These are phyloP conservation scores for Austroboletus eburneus DNA, from an alignment of 768 basidiomycete species.

Conservation along the genomic window DNA sequence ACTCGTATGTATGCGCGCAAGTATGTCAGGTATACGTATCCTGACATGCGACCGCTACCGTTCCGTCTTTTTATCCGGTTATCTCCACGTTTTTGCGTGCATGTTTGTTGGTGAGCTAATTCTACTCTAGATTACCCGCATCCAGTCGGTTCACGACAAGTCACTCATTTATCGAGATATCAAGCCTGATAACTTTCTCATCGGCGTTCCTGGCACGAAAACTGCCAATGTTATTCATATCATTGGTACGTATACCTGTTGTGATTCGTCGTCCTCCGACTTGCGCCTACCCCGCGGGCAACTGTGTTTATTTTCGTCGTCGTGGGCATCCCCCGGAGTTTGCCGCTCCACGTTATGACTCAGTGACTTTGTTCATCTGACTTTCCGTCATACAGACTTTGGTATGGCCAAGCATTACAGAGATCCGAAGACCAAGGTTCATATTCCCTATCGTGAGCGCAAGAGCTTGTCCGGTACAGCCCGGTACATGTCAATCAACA, in stretches of 20 bases:
- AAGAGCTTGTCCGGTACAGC: slow-evolving; percentile 96
- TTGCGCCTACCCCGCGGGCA: neutral
- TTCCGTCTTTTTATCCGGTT: slow-evolving; percentile 1
- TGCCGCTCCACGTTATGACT: neutral
- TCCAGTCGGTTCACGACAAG: slow-evolving; percentile 97
- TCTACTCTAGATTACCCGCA: slow-evolving; percentile 77
- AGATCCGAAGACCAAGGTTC: slow-evolving; percentile 94
- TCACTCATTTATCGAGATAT: slow-evolving; percentile 98
- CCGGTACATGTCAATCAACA: slow-evolving; percentile 99
- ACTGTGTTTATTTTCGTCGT: neutral
- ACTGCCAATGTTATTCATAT: slow-evolving; percentile 84
- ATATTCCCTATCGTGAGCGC: slow-evolving; percentile 99
- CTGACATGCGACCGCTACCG: neutral
- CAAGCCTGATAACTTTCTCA: slow-evolving; percentile 98
- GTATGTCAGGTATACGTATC: neutral
- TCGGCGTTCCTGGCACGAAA: slow-evolving; percentile 90
- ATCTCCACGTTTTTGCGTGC: slow-evolving; percentile 2
- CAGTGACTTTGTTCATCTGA: slow-evolving; percentile 7
- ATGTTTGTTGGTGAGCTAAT: slow-evolving; percentile 5
- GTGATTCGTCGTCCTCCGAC: slow-evolving; percentile 7
- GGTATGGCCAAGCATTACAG: slow-evolving; percentile 99
- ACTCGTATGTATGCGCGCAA: neutral
- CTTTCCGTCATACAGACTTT: slow-evolving; percentile 58
- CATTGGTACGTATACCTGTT: slow-evolving; percentile 56
- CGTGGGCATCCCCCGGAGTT: neutral